A percentile compares a stretch with the other conserved stretches of the same genome.
phyloP scores from a whole-genome alignment of 169 alveolate species.

The Cyclospora cayetanensis region DNA sequence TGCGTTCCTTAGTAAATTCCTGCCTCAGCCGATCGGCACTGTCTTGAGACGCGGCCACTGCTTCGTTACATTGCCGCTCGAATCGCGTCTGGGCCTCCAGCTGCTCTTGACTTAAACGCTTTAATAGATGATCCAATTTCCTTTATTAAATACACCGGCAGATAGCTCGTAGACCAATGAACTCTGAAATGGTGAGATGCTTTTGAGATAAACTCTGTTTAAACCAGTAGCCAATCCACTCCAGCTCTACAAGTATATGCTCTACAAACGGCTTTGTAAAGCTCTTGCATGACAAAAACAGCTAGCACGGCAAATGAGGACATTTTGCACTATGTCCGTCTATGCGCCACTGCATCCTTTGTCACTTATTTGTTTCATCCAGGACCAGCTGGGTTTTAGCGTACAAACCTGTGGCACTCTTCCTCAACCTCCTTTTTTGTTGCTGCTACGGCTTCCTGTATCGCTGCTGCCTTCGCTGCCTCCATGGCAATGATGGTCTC shows the following conservation, averaged over 20 bases:
- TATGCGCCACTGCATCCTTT: no score
- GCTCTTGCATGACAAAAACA: no score
- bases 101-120: slow-evolving; percentile 35
- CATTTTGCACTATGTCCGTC: no score
- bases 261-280: no score
- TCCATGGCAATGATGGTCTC: background rate
- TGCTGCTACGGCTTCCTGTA: background rate
- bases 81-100: background rate
- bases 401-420: background rate
- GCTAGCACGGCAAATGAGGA: no score
- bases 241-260: no score
- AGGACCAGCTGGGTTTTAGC: no score
- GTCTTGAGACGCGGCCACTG: background rate
- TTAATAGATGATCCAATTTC: background rate
- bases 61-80: background rate
- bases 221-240: no score
- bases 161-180: no score
- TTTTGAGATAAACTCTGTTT: no score
- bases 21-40: background rate
- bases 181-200: no score
- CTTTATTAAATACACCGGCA: background rate
- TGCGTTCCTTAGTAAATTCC: background rate
- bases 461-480: background rate
- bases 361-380: no score
- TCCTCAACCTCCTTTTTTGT: background rate